A percentile compares a stretch with the other conserved stretches of the same genome.
Conservation (phyloP, 768 basidiomycete genomes). For the Dioszegia crocea region DNA sequence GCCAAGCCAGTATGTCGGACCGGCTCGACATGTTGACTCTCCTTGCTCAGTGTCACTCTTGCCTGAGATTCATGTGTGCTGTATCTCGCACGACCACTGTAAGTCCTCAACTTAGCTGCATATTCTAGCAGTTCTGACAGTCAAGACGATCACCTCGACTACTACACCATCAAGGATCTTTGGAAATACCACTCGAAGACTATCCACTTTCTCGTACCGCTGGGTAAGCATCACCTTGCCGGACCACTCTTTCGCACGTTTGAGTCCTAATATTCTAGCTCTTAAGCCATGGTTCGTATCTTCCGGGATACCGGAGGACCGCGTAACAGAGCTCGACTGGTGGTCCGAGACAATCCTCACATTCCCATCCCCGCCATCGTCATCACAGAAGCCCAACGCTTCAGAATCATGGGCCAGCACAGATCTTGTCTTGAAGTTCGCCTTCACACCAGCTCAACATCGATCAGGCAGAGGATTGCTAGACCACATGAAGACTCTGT, state of each 20-base stretch:
- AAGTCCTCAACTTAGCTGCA: constrained; percentile 5
- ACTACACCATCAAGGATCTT: constrained; percentile 45
- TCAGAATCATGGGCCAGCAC: background rate
- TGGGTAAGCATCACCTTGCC: constrained; percentile 22
- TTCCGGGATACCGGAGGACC: constrained; percentile 32
- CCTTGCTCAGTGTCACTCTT: constrained; percentile 41
- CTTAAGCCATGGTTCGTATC: constrained; percentile 45
- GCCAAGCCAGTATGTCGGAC: constrained; percentile 46
- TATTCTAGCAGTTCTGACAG: background rate
- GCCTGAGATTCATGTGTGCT: constrained; percentile 44
- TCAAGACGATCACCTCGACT: constrained; percentile 50
- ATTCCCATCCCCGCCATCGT: constrained; percentile 18
- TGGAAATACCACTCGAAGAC: constrained; percentile 41
- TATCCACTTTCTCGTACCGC: constrained; percentile 47
- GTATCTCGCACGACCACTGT: constrained; percentile 50
- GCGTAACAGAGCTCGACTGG: constrained; percentile 48
- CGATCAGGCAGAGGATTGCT: constrained; percentile 45
- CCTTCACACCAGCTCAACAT: constrained; percentile 49
- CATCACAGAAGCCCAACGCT: background rate
- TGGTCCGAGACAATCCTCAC: constrained; percentile 40
- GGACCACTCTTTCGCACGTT: background rate
- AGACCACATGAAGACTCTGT: constrained; percentile 48
- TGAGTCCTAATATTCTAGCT: constrained; percentile 16
- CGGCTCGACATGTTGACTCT: constrained; percentile 38
- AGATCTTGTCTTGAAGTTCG: constrained; percentile 38